These are phyloP conservation scores for Ceriops decandra DNA, from an alignment of 345 rosid genomes.

Conservation along the genomic window DNA sequence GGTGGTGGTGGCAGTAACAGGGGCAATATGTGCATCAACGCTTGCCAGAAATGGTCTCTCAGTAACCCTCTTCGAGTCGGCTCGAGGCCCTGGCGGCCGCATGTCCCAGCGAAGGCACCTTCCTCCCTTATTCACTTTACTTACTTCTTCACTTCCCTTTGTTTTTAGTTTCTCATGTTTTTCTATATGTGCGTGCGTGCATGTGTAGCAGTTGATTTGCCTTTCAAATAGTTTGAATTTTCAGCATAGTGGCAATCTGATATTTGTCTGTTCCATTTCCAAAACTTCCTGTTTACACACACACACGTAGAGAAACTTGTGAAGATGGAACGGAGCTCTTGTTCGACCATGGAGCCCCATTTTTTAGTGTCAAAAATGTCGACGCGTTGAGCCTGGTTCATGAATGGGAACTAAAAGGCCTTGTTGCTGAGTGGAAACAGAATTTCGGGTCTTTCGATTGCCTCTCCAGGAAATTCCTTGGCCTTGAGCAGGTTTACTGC, in stretches of 20 bases:
- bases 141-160: background rate
- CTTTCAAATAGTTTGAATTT: too few species aligned
- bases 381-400: conserved; percentile 51
- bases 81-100: conserved; percentile 84
- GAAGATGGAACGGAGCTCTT: conserved; percentile 62
- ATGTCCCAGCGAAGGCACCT: conserved; percentile 80
- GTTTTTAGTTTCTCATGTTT: background rate
- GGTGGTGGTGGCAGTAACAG: conserved; percentile 42
- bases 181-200: background rate
- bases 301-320: conserved; percentile 44
- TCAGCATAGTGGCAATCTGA: too few species aligned
- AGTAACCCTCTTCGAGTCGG: conserved; percentile 74
- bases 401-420: conserved; percentile 72
- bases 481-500: conserved; percentile 45
- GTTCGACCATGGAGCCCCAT: conserved; percentile 91
- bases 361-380: conserved; percentile 43
- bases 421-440: conserved; percentile 68
- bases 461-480: conserved; percentile 43
- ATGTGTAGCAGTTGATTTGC: too few species aligned
- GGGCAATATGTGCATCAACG: conserved; percentile 81
- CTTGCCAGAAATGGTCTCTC: conserved; percentile 65
- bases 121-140: background rate
- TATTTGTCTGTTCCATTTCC: too few species aligned
- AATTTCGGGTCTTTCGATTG: conserved; percentile 58
- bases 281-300: too few species aligned